These are phyloP conservation scores for Volvox carteri DNA, from an alignment of 163 green algal species.

Conservation along the genomic window DNA sequence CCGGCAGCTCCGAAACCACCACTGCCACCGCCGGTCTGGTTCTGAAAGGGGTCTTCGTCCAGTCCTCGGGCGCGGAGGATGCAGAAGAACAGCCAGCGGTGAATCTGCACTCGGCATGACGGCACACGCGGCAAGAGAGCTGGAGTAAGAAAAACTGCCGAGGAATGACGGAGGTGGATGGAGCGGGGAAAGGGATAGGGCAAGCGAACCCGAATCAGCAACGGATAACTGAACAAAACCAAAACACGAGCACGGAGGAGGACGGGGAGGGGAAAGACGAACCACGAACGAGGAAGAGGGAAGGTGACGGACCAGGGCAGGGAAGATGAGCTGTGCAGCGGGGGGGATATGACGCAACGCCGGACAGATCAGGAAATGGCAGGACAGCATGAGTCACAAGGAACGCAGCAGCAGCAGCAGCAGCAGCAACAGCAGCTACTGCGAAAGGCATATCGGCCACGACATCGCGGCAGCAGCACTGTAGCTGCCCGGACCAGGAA, in stretches of 20 bases:
- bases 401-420: no score
- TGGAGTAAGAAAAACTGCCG: background rate
- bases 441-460: no score
- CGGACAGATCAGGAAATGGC: no score
- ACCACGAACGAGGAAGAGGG: background rate
- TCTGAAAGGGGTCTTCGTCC: background rate
- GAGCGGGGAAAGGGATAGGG: background rate
- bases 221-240: no score
- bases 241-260: no score
- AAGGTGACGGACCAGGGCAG: background rate
- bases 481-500: no score
- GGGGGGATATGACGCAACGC: no score
- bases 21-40: background rate
- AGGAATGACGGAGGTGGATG: background rate
- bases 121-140: background rate
- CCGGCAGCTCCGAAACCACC: background rate
- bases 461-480: no score
- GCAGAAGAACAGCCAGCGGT: conserved; percentile 39
- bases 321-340: background rate
- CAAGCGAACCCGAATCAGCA: no score
- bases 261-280: background rate
- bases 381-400: no score
- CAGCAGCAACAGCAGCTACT: no score
- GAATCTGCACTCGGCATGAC: background rate
- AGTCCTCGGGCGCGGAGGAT: conserved; percentile 19